phyloP scores from a whole-genome alignment of 306 rosid genomes.

The Cucumis hystrix region DNA sequence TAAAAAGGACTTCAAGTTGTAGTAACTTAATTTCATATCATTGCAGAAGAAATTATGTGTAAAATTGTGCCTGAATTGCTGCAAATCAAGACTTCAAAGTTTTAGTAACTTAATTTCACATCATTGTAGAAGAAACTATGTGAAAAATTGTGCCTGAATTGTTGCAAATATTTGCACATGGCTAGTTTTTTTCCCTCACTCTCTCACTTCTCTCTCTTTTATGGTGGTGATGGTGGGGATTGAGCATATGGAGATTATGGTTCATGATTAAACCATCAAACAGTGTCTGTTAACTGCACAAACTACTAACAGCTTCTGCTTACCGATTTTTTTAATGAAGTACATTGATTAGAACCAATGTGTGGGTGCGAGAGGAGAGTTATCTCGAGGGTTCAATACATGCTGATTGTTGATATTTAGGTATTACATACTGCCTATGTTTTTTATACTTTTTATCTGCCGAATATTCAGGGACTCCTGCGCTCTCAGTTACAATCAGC shows the following conservation, averaged over 20 bases:
- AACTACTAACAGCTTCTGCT: background rate
- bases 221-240: background rate
- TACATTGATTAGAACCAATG: background rate
- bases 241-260: background rate
- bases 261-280: background rate
- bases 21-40: too few species aligned
- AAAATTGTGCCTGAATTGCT: too few species aligned
- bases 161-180: background rate
- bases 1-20: too few species aligned
- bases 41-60: too few species aligned
- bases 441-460: background rate
- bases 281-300: background rate
- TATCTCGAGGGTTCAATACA: background rate
- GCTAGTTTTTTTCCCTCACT: background rate
- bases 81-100: background rate
- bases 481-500: constrained; percentile 71
- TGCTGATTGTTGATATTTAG: background rate
- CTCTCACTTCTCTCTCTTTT: background rate
- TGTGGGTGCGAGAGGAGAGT: background rate
- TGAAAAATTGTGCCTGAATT: background rate
- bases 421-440: background rate
- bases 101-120: background rate
- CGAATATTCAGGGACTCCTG: constrained; percentile 60
- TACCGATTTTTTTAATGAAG: background rate
- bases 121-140: background rate